A percentile compares a stretch with the other conserved stretches of the same genome.
Evolutionary conservation across 2,329 filamentous ascomycete species (phyloP).

Genomic region (Fusarium lateritium): DNA sequence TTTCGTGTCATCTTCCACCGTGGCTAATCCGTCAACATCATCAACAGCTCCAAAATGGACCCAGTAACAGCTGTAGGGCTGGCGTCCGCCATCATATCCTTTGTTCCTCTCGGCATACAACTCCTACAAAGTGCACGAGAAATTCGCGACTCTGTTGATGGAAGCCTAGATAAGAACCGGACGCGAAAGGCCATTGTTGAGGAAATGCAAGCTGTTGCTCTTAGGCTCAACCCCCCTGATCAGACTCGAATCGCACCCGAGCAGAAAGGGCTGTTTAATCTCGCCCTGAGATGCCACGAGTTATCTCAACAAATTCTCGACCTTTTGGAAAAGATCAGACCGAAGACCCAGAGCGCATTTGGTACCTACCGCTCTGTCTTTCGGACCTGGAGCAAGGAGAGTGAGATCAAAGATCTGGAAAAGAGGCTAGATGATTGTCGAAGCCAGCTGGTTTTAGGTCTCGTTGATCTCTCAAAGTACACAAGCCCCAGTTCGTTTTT

Average conservation of each 20-base stretch:
- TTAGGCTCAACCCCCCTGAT: background rate
- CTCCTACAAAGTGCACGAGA: background rate
- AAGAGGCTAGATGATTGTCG: background rate
- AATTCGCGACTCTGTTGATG: background rate
- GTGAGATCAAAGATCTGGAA: background rate
- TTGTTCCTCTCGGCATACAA: background rate
- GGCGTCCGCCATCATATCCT: background rate
- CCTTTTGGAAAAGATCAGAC: background rate
- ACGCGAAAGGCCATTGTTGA: background rate
- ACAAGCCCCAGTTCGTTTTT: too few species aligned
- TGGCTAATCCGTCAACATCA: background rate
- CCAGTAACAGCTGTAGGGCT: conserved; percentile 5
- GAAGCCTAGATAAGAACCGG: background rate
- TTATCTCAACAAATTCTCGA: conserved; percentile 1
- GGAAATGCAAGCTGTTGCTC: background rate
- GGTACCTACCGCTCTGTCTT: background rate
- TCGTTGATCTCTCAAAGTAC: background rate
- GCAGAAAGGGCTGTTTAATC: background rate
- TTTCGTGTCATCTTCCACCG: background rate
- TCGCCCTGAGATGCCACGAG: background rate
- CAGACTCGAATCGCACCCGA: accelerated
- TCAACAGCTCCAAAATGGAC: background rate
- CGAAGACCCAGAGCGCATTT: background rate
- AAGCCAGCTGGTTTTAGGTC: background rate
- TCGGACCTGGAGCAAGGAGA: background rate